Conservation (phyloP, 2,329 filamentous ascomycete species). For the Botryotinia narcissicola region DNA sequence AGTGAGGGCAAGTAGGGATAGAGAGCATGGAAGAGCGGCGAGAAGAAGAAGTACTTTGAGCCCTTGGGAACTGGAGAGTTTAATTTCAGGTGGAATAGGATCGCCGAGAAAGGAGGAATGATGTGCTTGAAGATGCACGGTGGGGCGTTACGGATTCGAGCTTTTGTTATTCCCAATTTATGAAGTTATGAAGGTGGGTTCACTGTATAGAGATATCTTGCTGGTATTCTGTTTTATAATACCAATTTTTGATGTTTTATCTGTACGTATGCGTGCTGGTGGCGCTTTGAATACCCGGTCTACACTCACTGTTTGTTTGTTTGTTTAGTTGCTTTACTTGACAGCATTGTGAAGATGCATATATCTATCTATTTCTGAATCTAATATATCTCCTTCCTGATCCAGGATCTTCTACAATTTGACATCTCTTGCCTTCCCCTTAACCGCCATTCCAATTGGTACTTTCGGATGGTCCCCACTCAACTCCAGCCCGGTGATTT, state of each 20-base stretch:
- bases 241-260: neutral
- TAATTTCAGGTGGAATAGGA: conserved; percentile 48
- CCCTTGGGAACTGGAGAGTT: conserved; percentile 68
- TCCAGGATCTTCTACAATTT: neutral
- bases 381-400: neutral
- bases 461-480: conserved; percentile 35
- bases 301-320: neutral
- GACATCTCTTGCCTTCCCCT: conserved; percentile 13
- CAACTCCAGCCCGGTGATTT: conserved; percentile 65
- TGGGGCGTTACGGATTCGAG: conserved; percentile 6
- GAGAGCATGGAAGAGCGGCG: conserved; percentile 47
- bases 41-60: conserved; percentile 72
- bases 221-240: neutral
- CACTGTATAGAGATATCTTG: conserved; percentile 5
- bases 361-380: conserved; percentile 7
- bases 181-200: conserved; percentile 16
- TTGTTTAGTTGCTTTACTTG: neutral
- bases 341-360: neutral
- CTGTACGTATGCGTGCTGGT: neutral
- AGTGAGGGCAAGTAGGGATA: conserved; percentile 38
- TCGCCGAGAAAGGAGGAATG: conserved; percentile 18
- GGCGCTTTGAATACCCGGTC: neutral
- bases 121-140: neutral
- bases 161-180: conserved; percentile 6
- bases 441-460: conserved; percentile 25